phyloP scores from a whole-genome alignment of 257 asterid genomes.

The Solanum ossicruentum region DNA sequence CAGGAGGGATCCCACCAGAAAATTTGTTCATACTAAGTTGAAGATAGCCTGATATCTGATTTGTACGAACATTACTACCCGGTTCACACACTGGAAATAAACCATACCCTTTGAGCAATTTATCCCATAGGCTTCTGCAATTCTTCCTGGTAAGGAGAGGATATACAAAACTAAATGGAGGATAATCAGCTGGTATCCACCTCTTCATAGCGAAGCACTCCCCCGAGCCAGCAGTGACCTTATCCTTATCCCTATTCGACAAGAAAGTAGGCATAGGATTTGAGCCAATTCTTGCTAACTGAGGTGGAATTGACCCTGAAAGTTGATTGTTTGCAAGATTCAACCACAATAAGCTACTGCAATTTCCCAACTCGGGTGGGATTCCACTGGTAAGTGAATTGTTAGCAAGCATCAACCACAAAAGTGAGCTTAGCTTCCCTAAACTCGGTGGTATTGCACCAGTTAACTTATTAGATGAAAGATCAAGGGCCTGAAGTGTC shows the following conservation, averaged over 20 bases:
- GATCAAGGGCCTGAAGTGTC: conserved; percentile 75
- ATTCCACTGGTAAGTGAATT: conserved; percentile 48
- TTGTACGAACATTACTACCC: conserved; percentile 37
- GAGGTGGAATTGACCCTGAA: conserved; percentile 39
- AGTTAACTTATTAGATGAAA: conserved; percentile 51
- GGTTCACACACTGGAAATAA: conserved; percentile 61
- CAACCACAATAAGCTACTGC: conserved; percentile 79
- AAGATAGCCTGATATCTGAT: conserved; percentile 55
- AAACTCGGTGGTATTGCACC: conserved; percentile 55
- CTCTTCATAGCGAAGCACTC: conserved; percentile 79
- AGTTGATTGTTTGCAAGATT: conserved; percentile 62
- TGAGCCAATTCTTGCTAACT: conserved; percentile 47
- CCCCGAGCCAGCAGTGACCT: conserved; percentile 56
- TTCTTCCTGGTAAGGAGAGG: conserved; percentile 55
- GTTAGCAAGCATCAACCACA: conserved; percentile 87
- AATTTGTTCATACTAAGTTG: conserved; percentile 60
- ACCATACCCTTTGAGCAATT: conserved; percentile 67
- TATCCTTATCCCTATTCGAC: conserved; percentile 24
- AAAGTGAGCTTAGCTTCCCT: conserved; percentile 58
- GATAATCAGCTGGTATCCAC: conserved; percentile 88
- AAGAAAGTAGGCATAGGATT: conserved; percentile 46
- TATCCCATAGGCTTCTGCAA: conserved; percentile 60
- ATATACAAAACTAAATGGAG: conserved; percentile 71
- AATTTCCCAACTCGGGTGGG: conserved; percentile 66
- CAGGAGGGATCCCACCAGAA: conserved; percentile 56